A percentile compares a stretch with the other conserved stretches of the same genome.
Conservation (phyloP, 2,329 filamentous ascomycete genomes). For the Calonectria pseudoreteaudii region DNA sequence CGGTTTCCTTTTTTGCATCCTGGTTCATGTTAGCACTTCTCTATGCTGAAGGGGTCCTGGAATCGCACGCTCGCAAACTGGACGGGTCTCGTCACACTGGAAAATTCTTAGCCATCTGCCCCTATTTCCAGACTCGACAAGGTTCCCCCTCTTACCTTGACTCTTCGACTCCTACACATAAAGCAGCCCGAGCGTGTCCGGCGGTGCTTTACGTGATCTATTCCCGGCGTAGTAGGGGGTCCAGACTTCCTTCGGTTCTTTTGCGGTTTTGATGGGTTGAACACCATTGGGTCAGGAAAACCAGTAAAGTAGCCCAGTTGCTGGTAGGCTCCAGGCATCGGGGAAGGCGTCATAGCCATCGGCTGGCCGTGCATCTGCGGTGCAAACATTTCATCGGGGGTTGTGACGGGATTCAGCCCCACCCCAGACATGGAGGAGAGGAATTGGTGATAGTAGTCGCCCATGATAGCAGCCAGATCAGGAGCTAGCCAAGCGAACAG, state of each 20-base stretch:
- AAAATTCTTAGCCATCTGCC: slow-evolving; percentile 27
- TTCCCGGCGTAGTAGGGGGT: slow-evolving; percentile 55
- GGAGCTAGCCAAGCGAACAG: slow-evolving; percentile 11
- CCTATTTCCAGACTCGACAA: background rate
- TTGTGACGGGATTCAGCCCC: slow-evolving; percentile 52
- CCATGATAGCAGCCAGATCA: slow-evolving; percentile 53
- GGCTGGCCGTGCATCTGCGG: slow-evolving; percentile 49
- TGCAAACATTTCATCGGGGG: slow-evolving; percentile 54
- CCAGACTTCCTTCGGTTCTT: slow-evolving; percentile 64
- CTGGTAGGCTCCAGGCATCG: slow-evolving; percentile 58
- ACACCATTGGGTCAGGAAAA: slow-evolving; percentile 62
- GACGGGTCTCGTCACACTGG: slow-evolving; percentile 92
- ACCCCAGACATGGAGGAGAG: slow-evolving; percentile 64
- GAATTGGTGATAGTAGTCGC: slow-evolving; percentile 68
- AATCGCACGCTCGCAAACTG: slow-evolving; percentile 81
- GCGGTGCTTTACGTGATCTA: slow-evolving; percentile 87
- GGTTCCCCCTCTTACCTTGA: slow-evolving; percentile 70
- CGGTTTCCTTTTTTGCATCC: slow-evolving; percentile 93
- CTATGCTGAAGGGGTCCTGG: slow-evolving; percentile 1
- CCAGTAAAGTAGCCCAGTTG: slow-evolving; percentile 62
- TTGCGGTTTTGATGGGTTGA: slow-evolving; percentile 60
- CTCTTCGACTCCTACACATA: slow-evolving; percentile 88
- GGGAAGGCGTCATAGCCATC: slow-evolving; percentile 44
- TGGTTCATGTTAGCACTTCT: slow-evolving; percentile 47
- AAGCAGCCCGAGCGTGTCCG: slow-evolving; percentile 94